Evolutionary conservation across 2,329 filamentous ascomycete genomes (phyloP).

Genomic region (Leptographium radiaticola): DNA sequence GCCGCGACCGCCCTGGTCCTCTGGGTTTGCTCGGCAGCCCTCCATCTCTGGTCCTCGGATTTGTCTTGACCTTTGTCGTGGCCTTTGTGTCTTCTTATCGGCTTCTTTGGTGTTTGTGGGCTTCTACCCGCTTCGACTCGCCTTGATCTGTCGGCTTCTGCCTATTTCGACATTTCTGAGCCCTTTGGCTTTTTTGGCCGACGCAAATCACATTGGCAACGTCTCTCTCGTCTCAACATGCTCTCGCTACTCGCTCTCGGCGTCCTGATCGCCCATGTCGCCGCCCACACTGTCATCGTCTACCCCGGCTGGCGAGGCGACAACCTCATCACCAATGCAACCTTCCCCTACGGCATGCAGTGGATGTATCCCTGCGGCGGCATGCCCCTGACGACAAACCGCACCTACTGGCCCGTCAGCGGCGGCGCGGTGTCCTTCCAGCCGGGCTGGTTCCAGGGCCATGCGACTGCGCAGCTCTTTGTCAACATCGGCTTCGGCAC

Average conservation of each 20-base stretch:
- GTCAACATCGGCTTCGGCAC: slow-evolving; percentile 82
- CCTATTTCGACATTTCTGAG: too few relatives aligned
- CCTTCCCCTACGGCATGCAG: slow-evolving; percentile 81
- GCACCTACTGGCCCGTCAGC: slow-evolving; percentile 79
- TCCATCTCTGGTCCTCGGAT: background rate
- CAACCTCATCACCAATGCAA: slow-evolving; percentile 67
- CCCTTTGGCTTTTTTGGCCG: too few relatives aligned
- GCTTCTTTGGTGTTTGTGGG: too few relatives aligned
- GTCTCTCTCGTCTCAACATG: slow-evolving; percentile 24
- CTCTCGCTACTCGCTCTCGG: slow-evolving; percentile 30
- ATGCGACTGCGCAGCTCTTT: slow-evolving; percentile 70
- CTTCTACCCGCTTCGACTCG: too few relatives aligned
- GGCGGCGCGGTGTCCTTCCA: slow-evolving; percentile 86
- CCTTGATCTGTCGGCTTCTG: too few relatives aligned
- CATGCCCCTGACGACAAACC: slow-evolving; percentile 61
- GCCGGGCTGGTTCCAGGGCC: slow-evolving; percentile 92
- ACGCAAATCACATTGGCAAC: background rate
- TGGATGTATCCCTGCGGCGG: slow-evolving; percentile 94
- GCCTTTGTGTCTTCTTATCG: too few relatives aligned
- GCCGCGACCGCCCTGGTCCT: background rate
- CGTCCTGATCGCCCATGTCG: slow-evolving; percentile 33
- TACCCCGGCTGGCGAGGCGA: slow-evolving; percentile 83
- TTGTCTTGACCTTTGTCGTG: too few relatives aligned
- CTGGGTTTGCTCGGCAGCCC: background rate
- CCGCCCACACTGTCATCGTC: slow-evolving; percentile 69